These are phyloP conservation scores for Wickerhamiella brachini DNA, from an alignment of 805 yeast genomes.

Conservation along the genomic window DNA sequence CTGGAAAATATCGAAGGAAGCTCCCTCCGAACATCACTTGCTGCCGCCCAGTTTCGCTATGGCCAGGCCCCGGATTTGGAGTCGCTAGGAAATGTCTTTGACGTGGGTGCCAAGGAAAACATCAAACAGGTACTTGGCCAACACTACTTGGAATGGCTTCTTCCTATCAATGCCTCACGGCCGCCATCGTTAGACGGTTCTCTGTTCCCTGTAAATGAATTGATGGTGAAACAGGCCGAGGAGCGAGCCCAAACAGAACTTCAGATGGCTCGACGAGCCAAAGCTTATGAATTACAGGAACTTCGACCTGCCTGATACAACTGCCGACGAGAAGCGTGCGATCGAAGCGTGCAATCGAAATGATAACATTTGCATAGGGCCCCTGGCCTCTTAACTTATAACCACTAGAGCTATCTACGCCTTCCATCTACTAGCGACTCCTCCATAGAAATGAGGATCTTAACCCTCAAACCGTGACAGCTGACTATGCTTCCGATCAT, in stretches of 20 bases:
- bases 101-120: slow-evolving; percentile 51
- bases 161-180: slow-evolving; percentile 36
- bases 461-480: background rate
- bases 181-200: slow-evolving; percentile 22
- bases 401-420: no score
- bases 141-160: slow-evolving; percentile 49
- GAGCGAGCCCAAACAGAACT: slow-evolving; percentile 24
- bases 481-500: slow-evolving; percentile 19
- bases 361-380: no score
- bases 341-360: no score
- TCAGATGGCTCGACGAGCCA: slow-evolving; percentile 10
- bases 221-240: slow-evolving; percentile 19
- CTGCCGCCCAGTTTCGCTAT: slow-evolving; percentile 26
- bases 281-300: background rate
- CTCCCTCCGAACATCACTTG: slow-evolving; percentile 23
- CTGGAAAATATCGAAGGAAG: slow-evolving; percentile 45
- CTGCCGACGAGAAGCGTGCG: no score
- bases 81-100: slow-evolving; percentile 54
- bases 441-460: no score
- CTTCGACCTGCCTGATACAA: background rate
- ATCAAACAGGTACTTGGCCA: slow-evolving; percentile 66
- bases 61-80: slow-evolving; percentile 32
- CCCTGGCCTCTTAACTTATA: no score
- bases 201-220: slow-evolving; percentile 25
- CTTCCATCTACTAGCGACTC: no score